Evolutionary conservation across 768 basidiomycete species (phyloP).

Genomic region (Mycena kentingensis): DNA sequence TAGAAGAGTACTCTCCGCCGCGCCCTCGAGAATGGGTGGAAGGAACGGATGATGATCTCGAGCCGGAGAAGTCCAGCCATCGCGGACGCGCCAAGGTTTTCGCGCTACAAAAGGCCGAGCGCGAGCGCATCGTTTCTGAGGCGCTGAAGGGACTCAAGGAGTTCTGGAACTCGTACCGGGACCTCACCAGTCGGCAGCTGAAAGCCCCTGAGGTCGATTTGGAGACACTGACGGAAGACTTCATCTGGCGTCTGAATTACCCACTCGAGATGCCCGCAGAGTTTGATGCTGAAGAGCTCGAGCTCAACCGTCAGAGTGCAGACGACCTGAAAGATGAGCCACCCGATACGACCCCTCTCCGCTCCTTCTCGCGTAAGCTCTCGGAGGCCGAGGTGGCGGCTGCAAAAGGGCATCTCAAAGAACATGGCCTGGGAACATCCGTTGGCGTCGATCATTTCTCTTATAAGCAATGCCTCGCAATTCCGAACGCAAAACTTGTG

Average conservation of each 20-base stretch:
- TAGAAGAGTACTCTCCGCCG: not conserved
- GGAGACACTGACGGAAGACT: not conserved
- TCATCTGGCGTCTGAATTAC: not conserved
- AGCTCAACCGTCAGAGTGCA: not conserved
- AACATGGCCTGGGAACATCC: not conserved
- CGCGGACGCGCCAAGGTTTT: slow-evolving; percentile 2
- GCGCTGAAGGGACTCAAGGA: not conserved
- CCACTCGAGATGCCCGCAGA: not conserved
- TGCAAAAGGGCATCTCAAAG: slow-evolving; percentile 1
- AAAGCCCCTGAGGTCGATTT: not conserved
- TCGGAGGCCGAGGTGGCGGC: not conserved
- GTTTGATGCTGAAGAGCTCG: not conserved
- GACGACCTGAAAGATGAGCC: not conserved
- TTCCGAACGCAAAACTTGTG: slow-evolving; percentile 2
- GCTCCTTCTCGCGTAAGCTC: slow-evolving; percentile 2
- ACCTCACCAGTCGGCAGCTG: not conserved
- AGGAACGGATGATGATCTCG: not conserved
- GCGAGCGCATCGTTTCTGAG: not conserved
- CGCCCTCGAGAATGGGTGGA: not conserved
- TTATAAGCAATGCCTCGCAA: not conserved
- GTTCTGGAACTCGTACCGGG: not conserved
- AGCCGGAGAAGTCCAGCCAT: not conserved
- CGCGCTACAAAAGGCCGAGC: not conserved
- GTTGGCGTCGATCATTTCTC: slow-evolving; percentile 8
- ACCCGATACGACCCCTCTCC: not conserved